Evolutionary conservation across 164 flowering plant species (phyloP).

Genomic region (Macadamia integrifolia): DNA sequence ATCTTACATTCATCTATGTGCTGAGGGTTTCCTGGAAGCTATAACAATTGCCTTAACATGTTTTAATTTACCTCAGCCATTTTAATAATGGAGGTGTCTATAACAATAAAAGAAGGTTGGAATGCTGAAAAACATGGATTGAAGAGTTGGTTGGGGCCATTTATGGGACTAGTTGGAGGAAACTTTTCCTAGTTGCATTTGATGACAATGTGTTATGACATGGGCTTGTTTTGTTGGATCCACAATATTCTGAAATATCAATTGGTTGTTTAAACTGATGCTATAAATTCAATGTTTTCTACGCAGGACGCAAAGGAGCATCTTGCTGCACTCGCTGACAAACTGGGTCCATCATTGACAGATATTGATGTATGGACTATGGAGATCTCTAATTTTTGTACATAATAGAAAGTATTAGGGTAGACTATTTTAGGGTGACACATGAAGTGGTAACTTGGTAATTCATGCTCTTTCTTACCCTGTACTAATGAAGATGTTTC

Average conservation of each 20-base stretch:
- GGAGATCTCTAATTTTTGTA: constrained; percentile 14
- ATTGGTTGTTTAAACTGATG: constrained; percentile 9
- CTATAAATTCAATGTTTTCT: constrained; percentile 7
- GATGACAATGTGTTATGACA: too few relatives aligned
- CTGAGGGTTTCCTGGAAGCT: too few relatives aligned
- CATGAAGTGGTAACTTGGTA: neutral
- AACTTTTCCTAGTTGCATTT: too few relatives aligned
- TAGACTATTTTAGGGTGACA: neutral
- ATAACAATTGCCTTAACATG: too few relatives aligned
- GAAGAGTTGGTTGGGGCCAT: too few relatives aligned
- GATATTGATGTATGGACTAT: constrained; percentile 89
- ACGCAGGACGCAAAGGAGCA: constrained; percentile 96
- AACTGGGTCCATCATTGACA: constrained; percentile 79
- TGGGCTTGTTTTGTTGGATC: too few relatives aligned
- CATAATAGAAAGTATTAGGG: neutral
- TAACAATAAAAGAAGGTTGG: too few relatives aligned
- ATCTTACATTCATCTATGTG: too few relatives aligned
- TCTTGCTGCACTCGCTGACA: constrained; percentile 88
- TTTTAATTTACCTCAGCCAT: too few relatives aligned
- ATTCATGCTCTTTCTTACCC: neutral
- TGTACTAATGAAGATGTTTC: constrained; percentile 18
- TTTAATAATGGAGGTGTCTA: too few relatives aligned
- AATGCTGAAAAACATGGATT: too few relatives aligned
- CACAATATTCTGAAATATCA: neutral
- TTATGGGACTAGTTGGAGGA: too few relatives aligned